Evolutionary conservation across 257 asterid genomes (phyloP), one percentile per base, ranked within the genome.

Genomic region (Ocimum tenuiflorum): DNA sequence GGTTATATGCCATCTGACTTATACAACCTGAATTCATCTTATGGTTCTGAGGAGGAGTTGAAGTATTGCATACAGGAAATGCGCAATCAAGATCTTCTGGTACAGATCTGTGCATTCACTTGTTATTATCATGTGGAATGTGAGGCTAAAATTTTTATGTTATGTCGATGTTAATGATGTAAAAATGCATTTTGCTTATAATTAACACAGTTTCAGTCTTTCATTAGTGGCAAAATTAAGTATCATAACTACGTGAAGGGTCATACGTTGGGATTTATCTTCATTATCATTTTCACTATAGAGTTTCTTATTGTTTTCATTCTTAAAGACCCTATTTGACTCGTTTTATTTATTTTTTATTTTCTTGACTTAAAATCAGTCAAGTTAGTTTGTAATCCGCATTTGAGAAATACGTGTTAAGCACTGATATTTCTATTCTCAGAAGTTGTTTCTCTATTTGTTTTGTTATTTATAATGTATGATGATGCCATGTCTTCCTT

Each of bases 1-100:
- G 69, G 69, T 15, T 63, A 47, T 63, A 63, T 63, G 69, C 69
- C 69, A 47, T 63, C 69, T 63, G 69, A 63, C 47, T 47, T 63
- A 35, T 63, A 63, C 69, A 63, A 63, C 47, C 47, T 63, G 47
- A 47, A 63, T 17, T 63, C 69, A 15, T 57, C 69, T 17, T 63
- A 63, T 48, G 69, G 69, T 47, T 15, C 59, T 17, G 35, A 14
- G 47, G 69, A 63, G 48, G 69, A 63, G 47, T 31, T 63, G 41
- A 63, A 63, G 58, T 7, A 63, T 24, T 63, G 69, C 18, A 46
- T 63, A 46, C 58, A 63, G 35, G 69, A 63, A 47, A 63, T 63
- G 69, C 69, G 59, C 29, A 63, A 63, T 63, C 69, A 63, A 4
- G 69, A 47, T 47, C 58, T 63, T 48, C 69, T 63, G 69, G 69